Evolutionary conservation across 208 protist species (phyloP), one percentile per base, ranked within the genome.

Genomic region (Acanthamoeba royreba): DNA sequence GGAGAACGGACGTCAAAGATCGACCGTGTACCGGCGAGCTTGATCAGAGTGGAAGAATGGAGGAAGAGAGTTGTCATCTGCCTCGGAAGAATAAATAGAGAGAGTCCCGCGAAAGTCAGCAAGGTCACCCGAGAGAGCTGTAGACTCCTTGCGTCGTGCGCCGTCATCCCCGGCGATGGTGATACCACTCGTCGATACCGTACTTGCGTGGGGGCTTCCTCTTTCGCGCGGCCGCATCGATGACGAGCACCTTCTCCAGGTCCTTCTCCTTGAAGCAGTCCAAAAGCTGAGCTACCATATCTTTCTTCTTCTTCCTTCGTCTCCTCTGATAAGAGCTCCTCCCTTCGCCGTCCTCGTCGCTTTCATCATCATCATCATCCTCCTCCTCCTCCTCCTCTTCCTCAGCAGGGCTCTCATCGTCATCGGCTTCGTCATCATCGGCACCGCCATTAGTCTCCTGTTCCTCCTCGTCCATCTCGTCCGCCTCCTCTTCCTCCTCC

Each of bases 261-360:
- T 81, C 69, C 40, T 81, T 81, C 69, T 81, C 69, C 69, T 81
- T 81, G 69, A 81, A 81, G 69, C 69, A 81, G 40, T 81, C 69
- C 4, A 81, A 42, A 22, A 81, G 22, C 42, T 81, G 69, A 22
- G 69, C 69, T 28, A 81, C 69, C 69, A 81, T 81, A 25, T 81
- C 69, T 42, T 42, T 81, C 61, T 74, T 74, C 61, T 74, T 55
- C 33, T 69, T 81, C 69, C 49, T n/a, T n/a, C n/a, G n/a, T n/a
- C n/a, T n/a, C n/a, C n/a, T n/a, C n/a, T n/a, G n/a, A n/a, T n/a
- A n/a, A n/a, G n/a, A n/a, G n/a, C n/a, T 81, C 11, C 11, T 52
- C 15, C 69, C 22, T 5, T 42, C 22, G 42, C 40, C 69, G 38
- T 15, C 42, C 13, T 31, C 49, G 7, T n/a, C 33, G 33, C 69